Conservation (phyloP, 2,329 filamentous ascomycete genomes). For the Pseudopyrenochaeta lycopersici region DNA sequence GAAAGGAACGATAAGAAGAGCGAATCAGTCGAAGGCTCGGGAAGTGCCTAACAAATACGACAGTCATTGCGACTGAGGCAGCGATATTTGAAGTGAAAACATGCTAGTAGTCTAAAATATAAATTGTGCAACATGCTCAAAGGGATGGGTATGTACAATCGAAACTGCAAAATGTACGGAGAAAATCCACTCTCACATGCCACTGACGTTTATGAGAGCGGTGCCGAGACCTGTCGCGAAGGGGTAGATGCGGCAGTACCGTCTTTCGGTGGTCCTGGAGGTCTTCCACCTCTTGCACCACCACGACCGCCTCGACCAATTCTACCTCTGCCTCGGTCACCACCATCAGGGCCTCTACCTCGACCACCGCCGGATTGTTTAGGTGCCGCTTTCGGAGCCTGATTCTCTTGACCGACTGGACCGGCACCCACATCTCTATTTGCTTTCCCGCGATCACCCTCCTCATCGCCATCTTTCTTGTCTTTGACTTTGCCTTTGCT, state of each 20-base stretch:
- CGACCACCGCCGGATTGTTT: constrained; percentile 16
- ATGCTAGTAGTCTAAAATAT: no score
- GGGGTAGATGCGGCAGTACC: not conserved
- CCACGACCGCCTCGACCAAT: constrained; percentile 30
- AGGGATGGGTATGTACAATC: not conserved
- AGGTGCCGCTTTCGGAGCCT: constrained; percentile 8
- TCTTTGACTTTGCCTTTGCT: constrained; percentile 31
- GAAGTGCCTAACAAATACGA: no score
- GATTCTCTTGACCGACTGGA: constrained; percentile 1
- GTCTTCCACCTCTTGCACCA: constrained; percentile 33
- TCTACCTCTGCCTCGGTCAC: constrained; percentile 23
- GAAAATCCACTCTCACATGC: not conserved
- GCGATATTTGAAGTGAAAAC: no score
- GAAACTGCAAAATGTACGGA: not conserved
- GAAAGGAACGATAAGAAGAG: no score
- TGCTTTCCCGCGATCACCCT: constrained; percentile 22
- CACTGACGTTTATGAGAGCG: not conserved
- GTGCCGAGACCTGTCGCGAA: not conserved
- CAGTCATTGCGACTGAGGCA: no score
- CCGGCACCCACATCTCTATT: constrained; percentile 18
- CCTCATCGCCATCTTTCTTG: constrained; percentile 31
- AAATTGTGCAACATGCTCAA: not conserved
- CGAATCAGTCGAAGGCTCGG: no score
- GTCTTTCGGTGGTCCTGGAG: constrained; percentile 22
- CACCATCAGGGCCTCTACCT: constrained; percentile 5